Evolutionary conservation across 306 rosid species (phyloP).

Genomic region (Lathyrus aphaca): DNA sequence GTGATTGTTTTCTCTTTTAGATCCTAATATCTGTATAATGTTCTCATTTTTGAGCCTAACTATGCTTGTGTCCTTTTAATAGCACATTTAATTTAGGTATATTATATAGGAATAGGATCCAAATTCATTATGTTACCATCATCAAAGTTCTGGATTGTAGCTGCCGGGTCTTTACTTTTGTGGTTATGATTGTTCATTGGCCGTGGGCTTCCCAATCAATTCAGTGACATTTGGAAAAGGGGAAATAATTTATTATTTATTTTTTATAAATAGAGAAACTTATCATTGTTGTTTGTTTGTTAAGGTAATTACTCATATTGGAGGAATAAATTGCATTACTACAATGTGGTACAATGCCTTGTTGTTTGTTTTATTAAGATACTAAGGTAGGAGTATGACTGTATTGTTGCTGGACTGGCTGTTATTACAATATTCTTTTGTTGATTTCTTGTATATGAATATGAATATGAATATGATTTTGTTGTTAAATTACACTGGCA

Average conservation of each 20-base stretch:
- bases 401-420: conserved; percentile 8
- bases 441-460: conserved; percentile 27
- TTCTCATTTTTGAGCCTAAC: not conserved
- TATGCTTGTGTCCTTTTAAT: not conserved
- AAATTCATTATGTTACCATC: not conserved
- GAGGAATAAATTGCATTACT: not conserved
- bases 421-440: conserved; percentile 23
- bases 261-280: not conserved
- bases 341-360: not conserved
- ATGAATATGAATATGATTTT: conserved; percentile 8
- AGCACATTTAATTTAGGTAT: not conserved
- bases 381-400: conserved; percentile 12
- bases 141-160: conserved; percentile 12
- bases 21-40: conserved; percentile 16
- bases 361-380: not conserved
- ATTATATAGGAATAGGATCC: not conserved
- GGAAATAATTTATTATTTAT: not conserved
- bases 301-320: not conserved
- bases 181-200: conserved; percentile 26
- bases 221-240: conserved; percentile 1
- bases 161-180: conserved; percentile 11
- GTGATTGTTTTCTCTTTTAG: not conserved
- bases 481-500: conserved; percentile 27
- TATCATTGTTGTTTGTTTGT: conserved; percentile 4
- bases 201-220: conserved; percentile 9